Conservation (phyloP, 305 asterid species). For the Fraxinus angustifolia region DNA sequence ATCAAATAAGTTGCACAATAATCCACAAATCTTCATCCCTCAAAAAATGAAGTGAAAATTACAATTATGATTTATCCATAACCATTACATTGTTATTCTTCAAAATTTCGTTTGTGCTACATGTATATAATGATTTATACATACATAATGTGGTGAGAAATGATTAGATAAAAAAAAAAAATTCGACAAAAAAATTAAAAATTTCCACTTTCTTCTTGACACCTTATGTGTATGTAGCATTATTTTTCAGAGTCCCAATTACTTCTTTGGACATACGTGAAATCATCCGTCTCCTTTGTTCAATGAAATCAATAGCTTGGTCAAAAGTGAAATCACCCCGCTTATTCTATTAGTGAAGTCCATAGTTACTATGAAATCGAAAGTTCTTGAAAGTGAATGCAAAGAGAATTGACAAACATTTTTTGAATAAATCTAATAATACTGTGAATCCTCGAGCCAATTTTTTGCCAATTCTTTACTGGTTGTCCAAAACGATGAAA, state of each 20-base stretch:
- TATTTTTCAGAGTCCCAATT: neutral
- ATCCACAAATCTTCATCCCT: neutral
- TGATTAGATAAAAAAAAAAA: too few relatives aligned
- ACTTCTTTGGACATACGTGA: neutral
- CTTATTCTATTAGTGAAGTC: neutral
- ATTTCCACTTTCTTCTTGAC: neutral
- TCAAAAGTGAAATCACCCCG: neutral
- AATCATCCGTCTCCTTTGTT: neutral
- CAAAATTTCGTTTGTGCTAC: neutral
- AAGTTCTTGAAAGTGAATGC: neutral
- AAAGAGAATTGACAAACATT: neutral
- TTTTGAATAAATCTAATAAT: neutral
- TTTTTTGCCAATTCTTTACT: neutral
- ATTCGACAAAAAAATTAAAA: too few relatives aligned
- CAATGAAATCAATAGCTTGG: neutral
- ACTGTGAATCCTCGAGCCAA: neutral
- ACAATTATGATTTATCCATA: neutral
- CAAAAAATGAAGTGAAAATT: neutral
- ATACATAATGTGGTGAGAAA: neutral
- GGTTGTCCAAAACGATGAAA: neutral
- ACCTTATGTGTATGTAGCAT: neutral
- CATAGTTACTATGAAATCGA: too few relatives aligned
- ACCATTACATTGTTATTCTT: neutral
- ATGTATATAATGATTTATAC: too few relatives aligned
- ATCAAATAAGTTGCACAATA: neutral